Evolutionary conservation across 495 filamentous ascomycete genomes (phyloP).

Genomic region (Penicillium atrosanguineum): DNA sequence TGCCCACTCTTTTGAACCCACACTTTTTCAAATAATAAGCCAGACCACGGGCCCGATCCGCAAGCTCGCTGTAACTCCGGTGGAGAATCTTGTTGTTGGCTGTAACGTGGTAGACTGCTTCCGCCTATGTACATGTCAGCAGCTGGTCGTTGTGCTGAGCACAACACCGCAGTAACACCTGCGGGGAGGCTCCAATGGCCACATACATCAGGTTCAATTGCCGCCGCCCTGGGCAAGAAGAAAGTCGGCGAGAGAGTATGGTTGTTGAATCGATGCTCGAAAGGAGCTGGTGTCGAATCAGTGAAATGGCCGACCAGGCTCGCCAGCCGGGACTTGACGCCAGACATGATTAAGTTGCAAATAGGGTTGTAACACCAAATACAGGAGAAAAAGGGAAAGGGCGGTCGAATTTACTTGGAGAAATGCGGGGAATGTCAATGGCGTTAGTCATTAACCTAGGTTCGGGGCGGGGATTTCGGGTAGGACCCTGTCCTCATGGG

Average conservation of each 20-base stretch:
- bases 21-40: conserved; percentile 81
- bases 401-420: background rate
- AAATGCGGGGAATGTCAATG: conserved; percentile 4
- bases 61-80: conserved; percentile 73
- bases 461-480: background rate
- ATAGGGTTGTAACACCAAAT: background rate
- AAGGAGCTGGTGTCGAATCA: conserved; percentile 29
- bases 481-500: too few species aligned
- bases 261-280: conserved; percentile 59
- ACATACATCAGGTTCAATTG: conserved; percentile 80
- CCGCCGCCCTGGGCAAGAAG: conserved; percentile 84
- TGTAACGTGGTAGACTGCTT: conserved; percentile 85
- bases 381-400: background rate
- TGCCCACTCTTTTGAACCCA: conserved; percentile 66
- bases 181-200: background rate
- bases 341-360: conserved; percentile 44
- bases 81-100: conserved; percentile 71
- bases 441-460: conserved; percentile 5
- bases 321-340: conserved; percentile 54
- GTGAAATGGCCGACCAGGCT: conserved; percentile 63
- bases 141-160: background rate
- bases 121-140: conserved; percentile 48
- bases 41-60: conserved; percentile 80
- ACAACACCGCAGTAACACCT: background rate
- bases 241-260: conserved; percentile 84